Evolutionary conservation across 805 yeast species (phyloP), one percentile per base, ranked within the genome.

Genomic region (Scheffersomyces amazonensis): DNA sequence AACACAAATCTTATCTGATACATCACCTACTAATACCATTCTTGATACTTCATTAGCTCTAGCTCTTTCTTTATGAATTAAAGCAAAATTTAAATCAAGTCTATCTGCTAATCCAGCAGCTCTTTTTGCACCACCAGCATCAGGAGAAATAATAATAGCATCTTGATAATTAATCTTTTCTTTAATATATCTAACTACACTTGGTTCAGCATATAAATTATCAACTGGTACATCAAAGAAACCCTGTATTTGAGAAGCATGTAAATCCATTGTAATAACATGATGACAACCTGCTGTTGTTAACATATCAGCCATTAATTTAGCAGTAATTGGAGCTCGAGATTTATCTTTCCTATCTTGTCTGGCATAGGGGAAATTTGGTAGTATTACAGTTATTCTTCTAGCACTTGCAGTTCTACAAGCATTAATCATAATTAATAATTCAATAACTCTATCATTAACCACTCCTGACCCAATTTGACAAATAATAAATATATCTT

Each of bases 121-220:
- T 49, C 99, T 78, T 64, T 91, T 91, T 38, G 98, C 98, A 42
- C 99, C 99, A 52, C 99, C 99, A 3, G 99, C 99, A 67, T 91
- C 99, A 3, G 99, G 99, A 4, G 96, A 88, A 10, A 91, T 95
- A 39, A 91, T 78, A 36, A 89, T 87, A 8, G 89, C 75, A 36
- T 76, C 67, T 42, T 80, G 71, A 22, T 66, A 64, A 44, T 70
- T 64, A 32, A 79, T 69, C 47, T 79, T 75, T 43, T 80, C 86
- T 46, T 76, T 80, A 50, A 91, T 87, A 61, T 87, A 93, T 49
- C 85, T 71, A 34, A 91, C 75, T 16, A 87, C 95, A 39, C 83
- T 79, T 34, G 99, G 98, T 58, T 93, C 98, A 15, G 96, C 97
- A 53, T 90, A 91, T 45, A 91, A 72, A 56, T 91, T 93, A 66